A percentile compares a stretch with the other conserved stretches of the same genome.
These are phyloP conservation scores for Asclepias syriaca DNA, from an alignment of 257 asterid species.

Conservation along the genomic window DNA sequence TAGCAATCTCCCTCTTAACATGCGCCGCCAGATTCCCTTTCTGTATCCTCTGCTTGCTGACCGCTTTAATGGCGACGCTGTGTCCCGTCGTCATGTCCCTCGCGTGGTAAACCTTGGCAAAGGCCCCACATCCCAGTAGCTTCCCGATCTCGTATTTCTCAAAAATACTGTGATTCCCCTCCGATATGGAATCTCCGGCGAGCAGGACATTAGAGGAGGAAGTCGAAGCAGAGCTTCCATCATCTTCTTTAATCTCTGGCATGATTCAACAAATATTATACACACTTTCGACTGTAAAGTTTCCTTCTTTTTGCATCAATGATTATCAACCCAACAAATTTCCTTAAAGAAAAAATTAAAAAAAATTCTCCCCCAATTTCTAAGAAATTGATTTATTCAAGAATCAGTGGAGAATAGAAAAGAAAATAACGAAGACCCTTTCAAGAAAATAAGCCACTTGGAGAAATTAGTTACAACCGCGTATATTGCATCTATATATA, in stretches of 20 bases:
- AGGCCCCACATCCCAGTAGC: conserved; percentile 48
- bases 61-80: conserved; percentile 49
- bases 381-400: not conserved
- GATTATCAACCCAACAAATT: not conserved
- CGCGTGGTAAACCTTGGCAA: conserved; percentile 51
- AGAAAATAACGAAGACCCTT: no score
- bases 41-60: conserved; percentile 42
- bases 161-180: not conserved
- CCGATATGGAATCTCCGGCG: not conserved
- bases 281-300: not conserved
- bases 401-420: not conserved
- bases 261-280: not conserved
- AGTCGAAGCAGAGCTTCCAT: not conserved
- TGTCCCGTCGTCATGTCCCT: conserved; percentile 30
- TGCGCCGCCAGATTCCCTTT: conserved; percentile 42
- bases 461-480: no score
- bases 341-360: no score
- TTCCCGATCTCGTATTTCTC: conserved; percentile 40
- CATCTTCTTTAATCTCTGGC: not conserved
- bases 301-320: not conserved
- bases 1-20: conserved; percentile 54
- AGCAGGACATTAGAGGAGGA: not conserved
- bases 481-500: no score
- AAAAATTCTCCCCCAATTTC: not conserved
- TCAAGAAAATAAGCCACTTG: no score